Conservation (phyloP, 2,329 filamentous ascomycete species). For the Clonostachys byssicola region DNA sequence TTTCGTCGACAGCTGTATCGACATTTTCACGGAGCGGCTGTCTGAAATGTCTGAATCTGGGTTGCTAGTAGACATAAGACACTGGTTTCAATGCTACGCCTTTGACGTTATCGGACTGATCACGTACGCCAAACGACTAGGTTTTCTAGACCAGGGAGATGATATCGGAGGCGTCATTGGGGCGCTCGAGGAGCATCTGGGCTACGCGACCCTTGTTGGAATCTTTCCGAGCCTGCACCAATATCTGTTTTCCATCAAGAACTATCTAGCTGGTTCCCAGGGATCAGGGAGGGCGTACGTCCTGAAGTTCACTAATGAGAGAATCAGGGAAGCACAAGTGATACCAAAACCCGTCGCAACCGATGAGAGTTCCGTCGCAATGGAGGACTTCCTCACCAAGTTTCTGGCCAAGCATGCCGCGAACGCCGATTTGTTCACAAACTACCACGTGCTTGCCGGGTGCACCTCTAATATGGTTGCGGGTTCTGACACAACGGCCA, state of each 20-base stretch:
- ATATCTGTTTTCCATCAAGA: conserved; percentile 9
- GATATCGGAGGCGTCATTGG: conserved; percentile 37
- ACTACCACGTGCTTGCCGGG: conserved; percentile 20
- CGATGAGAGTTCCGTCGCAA: not conserved
- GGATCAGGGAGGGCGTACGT: conserved; percentile 17
- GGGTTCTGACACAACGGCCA: conserved; percentile 40
- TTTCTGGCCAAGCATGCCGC: conserved; percentile 27
- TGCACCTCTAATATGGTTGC: conserved; percentile 27
- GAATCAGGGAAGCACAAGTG: conserved; percentile 1
- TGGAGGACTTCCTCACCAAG: conserved; percentile 5
- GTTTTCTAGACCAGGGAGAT: conserved; percentile 38
- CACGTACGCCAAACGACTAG: conserved; percentile 29
- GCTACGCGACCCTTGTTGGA: conserved; percentile 16
- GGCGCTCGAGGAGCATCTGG: conserved; percentile 10
- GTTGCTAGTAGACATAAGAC: conserved; percentile 28
- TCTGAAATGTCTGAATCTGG: conserved; percentile 24
- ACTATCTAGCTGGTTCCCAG: conserved; percentile 7
- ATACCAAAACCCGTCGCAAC: conserved; percentile 1
- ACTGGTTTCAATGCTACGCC: conserved; percentile 41
- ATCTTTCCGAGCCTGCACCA: conserved; percentile 9
- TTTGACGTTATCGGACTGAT: conserved; percentile 49
- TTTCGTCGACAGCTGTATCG: conserved; percentile 40
- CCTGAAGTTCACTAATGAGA: conserved; percentile 12
- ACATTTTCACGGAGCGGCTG: conserved; percentile 28
- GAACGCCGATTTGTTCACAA: conserved; percentile 32